A percentile compares a stretch with the other conserved stretches of the same genome.
These are phyloP conservation scores for Glycine tomentella DNA, from an alignment of 306 rosid species.

Conservation along the genomic window DNA sequence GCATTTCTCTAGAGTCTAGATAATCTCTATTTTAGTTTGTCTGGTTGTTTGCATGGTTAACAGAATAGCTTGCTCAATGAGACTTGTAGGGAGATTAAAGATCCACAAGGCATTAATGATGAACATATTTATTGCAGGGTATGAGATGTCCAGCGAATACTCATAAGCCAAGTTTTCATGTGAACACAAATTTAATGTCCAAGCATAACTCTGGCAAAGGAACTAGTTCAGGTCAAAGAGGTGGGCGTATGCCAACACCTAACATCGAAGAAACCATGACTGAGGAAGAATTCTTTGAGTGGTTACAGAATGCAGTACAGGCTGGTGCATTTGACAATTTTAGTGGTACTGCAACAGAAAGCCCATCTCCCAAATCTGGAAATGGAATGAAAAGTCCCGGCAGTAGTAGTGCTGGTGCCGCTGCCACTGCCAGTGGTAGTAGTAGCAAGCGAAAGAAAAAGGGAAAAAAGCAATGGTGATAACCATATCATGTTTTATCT, in stretches of 20 bases:
- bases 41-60: background rate
- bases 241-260: slow-evolving; percentile 68
- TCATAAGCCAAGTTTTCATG: slow-evolving; percentile 96
- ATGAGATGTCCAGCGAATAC: slow-evolving; percentile 96
- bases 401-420: slow-evolving; percentile 3
- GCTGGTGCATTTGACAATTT: slow-evolving; percentile 73
- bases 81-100: background rate
- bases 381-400: slow-evolving; percentile 61
- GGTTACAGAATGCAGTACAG: slow-evolving; percentile 88
- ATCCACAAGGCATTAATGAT: slow-evolving; percentile 33
- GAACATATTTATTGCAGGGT: slow-evolving; percentile 66
- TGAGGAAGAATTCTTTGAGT: slow-evolving; percentile 90
- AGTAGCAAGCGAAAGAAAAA: slow-evolving; percentile 81
- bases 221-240: slow-evolving; percentile 78
- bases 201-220: slow-evolving; percentile 77
- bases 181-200: slow-evolving; percentile 80
- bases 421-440: slow-evolving; percentile 27
- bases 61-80: slow-evolving; percentile 35
- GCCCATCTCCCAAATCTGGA: slow-evolving; percentile 66
- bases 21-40: slow-evolving; percentile 7
- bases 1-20: slow-evolving; percentile 3
- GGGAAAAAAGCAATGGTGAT: slow-evolving; percentile 83
- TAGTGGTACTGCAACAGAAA: slow-evolving; percentile 61
- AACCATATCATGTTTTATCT: slow-evolving; percentile 34
- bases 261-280: slow-evolving; percentile 83